phyloP scores from a whole-genome alignment of 345 rosid genomes.

The Arabidopsis suecica region DNA sequence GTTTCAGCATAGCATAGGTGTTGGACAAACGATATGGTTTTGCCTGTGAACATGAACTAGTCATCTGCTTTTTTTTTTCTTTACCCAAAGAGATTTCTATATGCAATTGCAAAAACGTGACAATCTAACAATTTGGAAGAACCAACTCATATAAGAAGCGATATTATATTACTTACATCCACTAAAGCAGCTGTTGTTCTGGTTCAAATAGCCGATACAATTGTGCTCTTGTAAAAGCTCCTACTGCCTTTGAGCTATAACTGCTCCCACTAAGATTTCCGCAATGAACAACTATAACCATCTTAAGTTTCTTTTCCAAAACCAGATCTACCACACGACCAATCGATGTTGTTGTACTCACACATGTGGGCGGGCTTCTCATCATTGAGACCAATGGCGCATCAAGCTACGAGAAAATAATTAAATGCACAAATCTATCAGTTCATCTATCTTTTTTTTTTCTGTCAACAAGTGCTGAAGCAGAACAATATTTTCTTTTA shows the following conservation, averaged over 20 bases:
- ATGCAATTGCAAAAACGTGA: not conserved
- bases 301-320: conserved; percentile 62
- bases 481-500: conserved; percentile 1
- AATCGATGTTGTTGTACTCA: conserved; percentile 59
- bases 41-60: conserved; percentile 17
- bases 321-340: conserved; percentile 65
- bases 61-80: not conserved
- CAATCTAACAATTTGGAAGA: not conserved
- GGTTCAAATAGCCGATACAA: conserved; percentile 49
- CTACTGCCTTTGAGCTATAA: conserved; percentile 56
- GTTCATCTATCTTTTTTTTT: not conserved
- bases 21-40: conserved; percentile 24
- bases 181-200: conserved; percentile 42
- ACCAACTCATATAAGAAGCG: not conserved
- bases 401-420: conserved; percentile 56
- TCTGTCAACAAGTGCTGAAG: conserved; percentile 21
- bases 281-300: conserved; percentile 64
- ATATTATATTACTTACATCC: conserved; percentile 24
- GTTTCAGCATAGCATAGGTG: conserved; percentile 15
- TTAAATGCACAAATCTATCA: conserved; percentile 24
- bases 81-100: conserved; percentile 3
- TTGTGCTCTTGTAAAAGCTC: conserved; percentile 66
- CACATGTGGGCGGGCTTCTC: conserved; percentile 74
- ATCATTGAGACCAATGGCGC: conserved; percentile 64
- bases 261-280: conserved; percentile 42